These are phyloP conservation scores for Hippophae tibetana DNA, from an alignment of 306 rosid species.

Conservation along the genomic window DNA sequence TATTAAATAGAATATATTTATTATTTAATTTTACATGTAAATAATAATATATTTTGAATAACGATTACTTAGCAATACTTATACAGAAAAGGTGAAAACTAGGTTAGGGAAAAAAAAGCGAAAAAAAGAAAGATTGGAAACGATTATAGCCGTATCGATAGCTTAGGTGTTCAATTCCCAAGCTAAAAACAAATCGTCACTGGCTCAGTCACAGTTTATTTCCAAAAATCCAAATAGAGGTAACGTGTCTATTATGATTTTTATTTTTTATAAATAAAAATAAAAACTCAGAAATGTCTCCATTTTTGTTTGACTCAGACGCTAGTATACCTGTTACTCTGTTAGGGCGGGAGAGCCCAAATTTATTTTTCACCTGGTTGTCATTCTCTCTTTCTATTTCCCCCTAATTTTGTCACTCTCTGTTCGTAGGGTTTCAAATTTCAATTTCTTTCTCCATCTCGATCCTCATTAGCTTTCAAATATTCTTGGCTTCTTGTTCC, in stretches of 20 bases:
- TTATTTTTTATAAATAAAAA: background rate
- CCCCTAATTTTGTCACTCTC: slow-evolving; percentile 8
- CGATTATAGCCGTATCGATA: too few species aligned
- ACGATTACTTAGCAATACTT: too few species aligned
- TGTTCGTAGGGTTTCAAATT: slow-evolving; percentile 43
- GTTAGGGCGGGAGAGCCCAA: slow-evolving; percentile 77
- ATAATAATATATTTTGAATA: too few species aligned
- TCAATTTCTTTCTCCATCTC: background rate
- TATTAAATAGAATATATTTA: too few species aligned
- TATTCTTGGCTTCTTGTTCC: slow-evolving; percentile 14
- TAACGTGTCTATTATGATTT: slow-evolving; percentile 44
- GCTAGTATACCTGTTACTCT: slow-evolving; percentile 18
- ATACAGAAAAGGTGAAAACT: too few species aligned
- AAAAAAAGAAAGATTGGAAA: too few species aligned
- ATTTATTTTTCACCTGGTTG: slow-evolving; percentile 22
- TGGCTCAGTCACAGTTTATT: too few species aligned
- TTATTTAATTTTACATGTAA: too few species aligned
- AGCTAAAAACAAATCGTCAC: too few species aligned
- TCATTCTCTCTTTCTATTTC: slow-evolving; percentile 19
- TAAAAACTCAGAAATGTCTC: slow-evolving; percentile 21
- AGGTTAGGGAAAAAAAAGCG: too few species aligned
- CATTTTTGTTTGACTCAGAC: slow-evolving; percentile 33
- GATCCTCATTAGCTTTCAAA: background rate
- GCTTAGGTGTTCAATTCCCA: too few species aligned
- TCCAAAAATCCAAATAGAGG: background rate